These are phyloP conservation scores for Nitzschia putrida DNA, from an alignment of 108 stramenopile genomes.

Conservation along the genomic window DNA sequence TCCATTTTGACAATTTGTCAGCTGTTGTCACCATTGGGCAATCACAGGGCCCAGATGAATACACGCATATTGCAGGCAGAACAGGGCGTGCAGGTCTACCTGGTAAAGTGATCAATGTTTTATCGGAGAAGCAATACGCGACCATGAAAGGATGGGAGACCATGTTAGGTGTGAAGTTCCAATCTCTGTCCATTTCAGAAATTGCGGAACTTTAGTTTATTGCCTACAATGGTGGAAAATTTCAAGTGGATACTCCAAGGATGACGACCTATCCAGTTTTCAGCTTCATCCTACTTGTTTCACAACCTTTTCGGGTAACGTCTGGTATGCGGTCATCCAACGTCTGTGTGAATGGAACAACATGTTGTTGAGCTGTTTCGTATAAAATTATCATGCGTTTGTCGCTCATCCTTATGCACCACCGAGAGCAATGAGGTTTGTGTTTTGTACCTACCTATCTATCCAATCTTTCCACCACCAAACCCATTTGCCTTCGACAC, in stretches of 20 bases:
- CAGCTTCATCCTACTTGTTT: too few relatives aligned
- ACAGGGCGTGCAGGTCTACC: slow-evolving; percentile 84
- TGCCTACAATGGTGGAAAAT: too few relatives aligned
- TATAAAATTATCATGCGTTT: too few relatives aligned
- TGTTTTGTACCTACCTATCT: slow-evolving; percentile 21
- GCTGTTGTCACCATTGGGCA: slow-evolving; percentile 82
- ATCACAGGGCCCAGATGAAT: slow-evolving; percentile 89
- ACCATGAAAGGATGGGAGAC: slow-evolving; percentile 72
- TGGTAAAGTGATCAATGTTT: slow-evolving; percentile 77
- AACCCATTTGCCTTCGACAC: slow-evolving; percentile 52
- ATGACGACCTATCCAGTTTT: too few relatives aligned
- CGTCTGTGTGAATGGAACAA: too few relatives aligned
- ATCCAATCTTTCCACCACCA: slow-evolving; percentile 79
- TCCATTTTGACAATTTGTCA: slow-evolving; percentile 88
- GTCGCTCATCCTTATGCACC: too few relatives aligned
- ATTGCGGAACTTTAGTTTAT: too few relatives aligned
- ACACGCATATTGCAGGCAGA: slow-evolving; percentile 94
- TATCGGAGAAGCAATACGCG: slow-evolving; percentile 68
- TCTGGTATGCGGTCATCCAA: too few relatives aligned
- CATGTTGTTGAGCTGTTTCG: too few relatives aligned
- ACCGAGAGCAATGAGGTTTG: too few relatives aligned
- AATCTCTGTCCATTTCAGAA: neutral
- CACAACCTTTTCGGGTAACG: too few relatives aligned
- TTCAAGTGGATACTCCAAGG: too few relatives aligned
- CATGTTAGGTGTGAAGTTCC: slow-evolving; percentile 65